These are phyloP conservation scores for Talaromyces pinophilus DNA, from an alignment of 2,329 filamentous ascomycete genomes.

Conservation along the genomic window DNA sequence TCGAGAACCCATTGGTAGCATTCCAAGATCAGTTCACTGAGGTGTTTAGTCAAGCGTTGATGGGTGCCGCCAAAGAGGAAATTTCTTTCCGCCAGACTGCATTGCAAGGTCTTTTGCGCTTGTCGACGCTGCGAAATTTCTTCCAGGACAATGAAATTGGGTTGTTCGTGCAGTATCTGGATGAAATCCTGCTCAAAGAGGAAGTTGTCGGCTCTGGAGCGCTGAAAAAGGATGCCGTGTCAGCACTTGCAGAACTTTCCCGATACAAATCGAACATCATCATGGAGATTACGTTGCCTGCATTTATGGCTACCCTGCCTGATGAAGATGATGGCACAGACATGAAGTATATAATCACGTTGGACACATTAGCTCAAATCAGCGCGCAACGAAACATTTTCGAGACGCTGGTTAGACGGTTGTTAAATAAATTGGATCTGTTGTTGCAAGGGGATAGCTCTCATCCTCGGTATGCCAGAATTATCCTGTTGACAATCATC, in stretches of 20 bases:
- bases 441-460: conserved; percentile 52
- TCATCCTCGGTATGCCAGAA: conserved; percentile 57
- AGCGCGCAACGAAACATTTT: conserved; percentile 64
- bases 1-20: conserved; percentile 47
- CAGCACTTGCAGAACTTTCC: conserved; percentile 61
- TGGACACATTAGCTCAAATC: conserved; percentile 66
- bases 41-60: conserved; percentile 57
- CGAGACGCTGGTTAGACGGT: conserved; percentile 61
- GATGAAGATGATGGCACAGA: conserved; percentile 53
- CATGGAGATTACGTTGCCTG: conserved; percentile 65
- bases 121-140: conserved; percentile 50
- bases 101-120: conserved; percentile 48
- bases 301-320: conserved; percentile 65
- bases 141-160: conserved; percentile 56
- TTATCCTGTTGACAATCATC: conserved; percentile 62
- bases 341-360: conserved; percentile 54
- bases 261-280: conserved; percentile 63
- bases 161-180: conserved; percentile 58
- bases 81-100: conserved; percentile 53
- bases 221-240: conserved; percentile 60
- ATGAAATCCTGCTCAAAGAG: conserved; percentile 62
- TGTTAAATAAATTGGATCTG: conserved; percentile 64
- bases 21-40: conserved; percentile 56
- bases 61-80: conserved; percentile 55
- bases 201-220: conserved; percentile 58